Evolutionary conservation across 768 basidiomycete genomes (phyloP), one percentile per base, ranked within the genome.

Genomic region (Suillus brevipes): DNA sequence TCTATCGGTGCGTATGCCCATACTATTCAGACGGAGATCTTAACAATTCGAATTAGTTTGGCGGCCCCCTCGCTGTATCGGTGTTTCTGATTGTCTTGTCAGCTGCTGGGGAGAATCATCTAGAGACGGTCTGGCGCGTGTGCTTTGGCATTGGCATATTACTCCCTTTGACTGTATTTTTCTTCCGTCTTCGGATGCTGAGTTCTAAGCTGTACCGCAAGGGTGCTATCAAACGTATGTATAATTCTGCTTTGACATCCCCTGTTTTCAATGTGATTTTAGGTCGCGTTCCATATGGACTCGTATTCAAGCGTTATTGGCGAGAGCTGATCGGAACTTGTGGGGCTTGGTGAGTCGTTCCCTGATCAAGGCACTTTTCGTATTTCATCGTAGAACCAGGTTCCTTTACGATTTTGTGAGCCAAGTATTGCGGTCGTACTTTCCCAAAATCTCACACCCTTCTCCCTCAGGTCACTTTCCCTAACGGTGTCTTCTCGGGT

Each of bases 151-250:
- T 89, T 65, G 89, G 89, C 31, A 83, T 88, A 31, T 58, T 85
- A 36, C 76, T 89, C 13, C 89, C 90, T 20, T 71, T 91, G 59
- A 83, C 83, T 3, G 90, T 93, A 31, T 85, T 93, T 73, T 80
- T 85, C 73, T 90, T 89, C 78, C 88, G 91, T 62, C 74, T 90
- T 69, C 81, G 86, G 60, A 92, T 92, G 90, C 73, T 91, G 68
- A 89, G 84, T 69, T 84, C 89, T 16, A 81, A 79, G 66, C 80
- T 91, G 61, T 90, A 87, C 72, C 80, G 83, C 50, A 81, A 85
- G 64, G 82, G 84, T 34, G 89, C 90, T 8, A 89, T 91, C 66
- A 87, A 89, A 69, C 80, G 85, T 87, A 71, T 8, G 58, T 28
- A 42, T 13, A 20, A 59, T 14, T 42, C 20, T 59, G 18, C 40